Conservation (phyloP, 805 yeast genomes). For the Metschnikowia reukaufii region DNA sequence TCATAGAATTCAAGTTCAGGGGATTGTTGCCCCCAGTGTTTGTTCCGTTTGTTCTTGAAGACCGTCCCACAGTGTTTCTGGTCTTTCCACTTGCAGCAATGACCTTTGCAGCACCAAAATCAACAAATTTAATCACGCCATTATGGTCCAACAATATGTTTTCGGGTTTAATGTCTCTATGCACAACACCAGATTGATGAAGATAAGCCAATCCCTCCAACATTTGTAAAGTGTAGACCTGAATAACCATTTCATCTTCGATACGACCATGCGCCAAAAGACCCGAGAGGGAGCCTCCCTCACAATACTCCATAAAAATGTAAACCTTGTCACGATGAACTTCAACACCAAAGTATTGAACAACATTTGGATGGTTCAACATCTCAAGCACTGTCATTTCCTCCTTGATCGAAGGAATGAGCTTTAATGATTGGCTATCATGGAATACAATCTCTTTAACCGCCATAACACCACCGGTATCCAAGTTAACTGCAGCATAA, state of each 20-base stretch:
- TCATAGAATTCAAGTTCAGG: conserved; percentile 48
- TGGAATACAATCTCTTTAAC: conserved; percentile 93
- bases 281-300: conserved; percentile 88
- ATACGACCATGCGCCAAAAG: conserved; percentile 88
- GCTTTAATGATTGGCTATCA: conserved; percentile 79
- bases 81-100: conserved; percentile 61
- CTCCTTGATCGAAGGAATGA: conserved; percentile 84
- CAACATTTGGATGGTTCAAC: conserved; percentile 94
- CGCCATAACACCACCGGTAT: conserved; percentile 94
- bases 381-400: conserved; percentile 96
- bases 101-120: conserved; percentile 96
- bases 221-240: conserved; percentile 87
- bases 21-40: conserved; percentile 13
- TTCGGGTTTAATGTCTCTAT: conserved; percentile 95
- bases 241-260: conserved; percentile 91
- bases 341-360: conserved; percentile 95
- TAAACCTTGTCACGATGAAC: conserved; percentile 94
- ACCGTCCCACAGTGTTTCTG: conserved; percentile 19
- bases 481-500: conserved; percentile 86
- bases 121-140: conserved; percentile 93
- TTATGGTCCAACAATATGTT: conserved; percentile 85
- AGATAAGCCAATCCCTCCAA: conserved; percentile 93
- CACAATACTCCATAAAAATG: conserved; percentile 96
- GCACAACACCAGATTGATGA: conserved; percentile 94
- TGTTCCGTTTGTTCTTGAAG: conserved; percentile 4